phyloP scores from a whole-genome alignment of 257 asterid species.

The Cinchona pubescens region DNA sequence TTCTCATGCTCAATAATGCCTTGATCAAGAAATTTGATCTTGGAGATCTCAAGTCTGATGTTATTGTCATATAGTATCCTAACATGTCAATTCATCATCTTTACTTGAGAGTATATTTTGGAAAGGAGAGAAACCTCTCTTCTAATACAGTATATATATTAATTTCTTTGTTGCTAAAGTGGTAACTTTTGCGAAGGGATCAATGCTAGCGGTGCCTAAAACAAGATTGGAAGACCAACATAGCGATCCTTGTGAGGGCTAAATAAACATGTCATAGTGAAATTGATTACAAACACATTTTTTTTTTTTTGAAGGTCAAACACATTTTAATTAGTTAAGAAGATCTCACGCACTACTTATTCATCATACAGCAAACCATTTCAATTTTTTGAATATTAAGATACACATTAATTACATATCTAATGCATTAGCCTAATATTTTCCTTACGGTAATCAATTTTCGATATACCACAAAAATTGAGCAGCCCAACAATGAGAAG shows the following conservation, averaged over 20 bases:
- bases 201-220: neutral
- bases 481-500: too few relatives aligned
- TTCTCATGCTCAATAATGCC: conserved; percentile 19
- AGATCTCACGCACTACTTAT: neutral
- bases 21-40: neutral
- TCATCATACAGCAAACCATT: too few relatives aligned
- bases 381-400: too few relatives aligned
- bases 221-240: neutral
- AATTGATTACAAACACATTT: neutral
- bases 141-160: too few relatives aligned
- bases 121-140: neutral
- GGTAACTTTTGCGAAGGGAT: neutral
- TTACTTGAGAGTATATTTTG: neutral
- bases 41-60: neutral
- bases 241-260: neutral
- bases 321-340: neutral
- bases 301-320: too few relatives aligned
- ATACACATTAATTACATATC: too few relatives aligned
- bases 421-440: neutral
- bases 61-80: neutral
- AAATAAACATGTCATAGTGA: neutral
- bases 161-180: neutral
- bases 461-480: neutral
- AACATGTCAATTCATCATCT: conserved; percentile 10
- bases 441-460: neutral